Evolutionary conservation across 352 stramenopile species (phyloP), one percentile per base, ranked within the genome.

Genomic region (Globisporangium sylvaticum): DNA sequence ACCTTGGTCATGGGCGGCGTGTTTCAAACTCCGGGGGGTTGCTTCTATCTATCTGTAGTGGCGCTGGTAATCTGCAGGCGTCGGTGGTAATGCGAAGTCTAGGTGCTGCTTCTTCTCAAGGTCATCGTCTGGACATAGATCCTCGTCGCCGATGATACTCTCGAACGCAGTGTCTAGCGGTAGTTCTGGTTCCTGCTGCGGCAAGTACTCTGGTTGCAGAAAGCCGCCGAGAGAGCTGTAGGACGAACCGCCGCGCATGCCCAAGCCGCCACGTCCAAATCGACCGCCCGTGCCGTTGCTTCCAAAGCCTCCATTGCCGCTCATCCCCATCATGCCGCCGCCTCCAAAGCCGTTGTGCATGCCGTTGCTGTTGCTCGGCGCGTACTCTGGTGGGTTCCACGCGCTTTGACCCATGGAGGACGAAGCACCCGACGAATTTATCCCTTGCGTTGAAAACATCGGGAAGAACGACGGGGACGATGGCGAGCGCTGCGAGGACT

Each of bases 191-290:
- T 87, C 73, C 14, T 76, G 68, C 18, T 76, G 66, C 25, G 83
- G 65, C 32, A 80, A 67, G 64, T 86, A 93, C 31, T 87, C 74
- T 61, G 71, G 76, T 48, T 82, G 69, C 57, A 93, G 74, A 70
- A 89, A 88, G n/a, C 79, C 79, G 8, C 79, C 73, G n/a, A 91
- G 74, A 24, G 83, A 79, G 34, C 72, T 75, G 71, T 90, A 91
- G 6, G 75, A 67, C 10, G 68, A 73, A 18, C 65, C 54, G 22
- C 71, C 69, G 14, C 37, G 72, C 67, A 86, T 78, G 44, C 74
- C 74, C 64, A 85, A 74, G 14, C 67, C 56, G 58, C 44, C 53
- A 20, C 32, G 50, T 12, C 60, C 65, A n/a, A 75, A 75, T 15
- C 60, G 66, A 60, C 58, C 58, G 2, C 31, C 27, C 31, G 27